Evolutionary conservation across 306 rosid species (phyloP).

Genomic region (Prunus mongolica): DNA sequence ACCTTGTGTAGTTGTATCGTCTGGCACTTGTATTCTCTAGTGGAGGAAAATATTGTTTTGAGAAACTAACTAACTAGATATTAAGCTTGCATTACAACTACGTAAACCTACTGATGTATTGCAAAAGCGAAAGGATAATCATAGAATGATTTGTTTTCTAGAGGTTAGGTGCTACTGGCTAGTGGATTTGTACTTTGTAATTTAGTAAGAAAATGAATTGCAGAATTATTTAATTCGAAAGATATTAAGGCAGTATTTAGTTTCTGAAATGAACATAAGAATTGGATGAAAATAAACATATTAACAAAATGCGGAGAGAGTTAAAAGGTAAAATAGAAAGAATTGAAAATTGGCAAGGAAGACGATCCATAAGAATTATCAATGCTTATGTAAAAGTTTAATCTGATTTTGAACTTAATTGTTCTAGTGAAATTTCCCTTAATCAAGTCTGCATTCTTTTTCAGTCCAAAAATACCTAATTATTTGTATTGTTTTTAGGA

Average conservation of each 20-base stretch:
- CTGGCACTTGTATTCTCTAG: background rate
- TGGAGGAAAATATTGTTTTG: background rate
- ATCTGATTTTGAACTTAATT: background rate
- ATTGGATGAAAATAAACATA: background rate
- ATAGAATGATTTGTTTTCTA: background rate
- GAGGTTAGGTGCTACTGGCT: background rate
- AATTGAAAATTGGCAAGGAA: background rate
- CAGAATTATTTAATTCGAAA: background rate
- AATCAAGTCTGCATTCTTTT: background rate
- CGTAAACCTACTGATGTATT: background rate
- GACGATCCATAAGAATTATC: background rate
- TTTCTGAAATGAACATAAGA: background rate
- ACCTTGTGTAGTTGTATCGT: background rate
- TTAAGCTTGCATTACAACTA: background rate
- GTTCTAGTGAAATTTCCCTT: background rate
- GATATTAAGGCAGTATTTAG: background rate
- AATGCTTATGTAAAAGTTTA: background rate
- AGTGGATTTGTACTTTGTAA: background rate
- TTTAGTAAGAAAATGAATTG: background rate
- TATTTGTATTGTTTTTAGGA: background rate
- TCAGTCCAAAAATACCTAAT: background rate
- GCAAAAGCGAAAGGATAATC: background rate
- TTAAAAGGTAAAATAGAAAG: background rate
- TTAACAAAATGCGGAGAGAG: background rate
- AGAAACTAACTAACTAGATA: background rate